Evolutionary conservation across 208 protist genomes (phyloP), one percentile per base, ranked within the genome.

Genomic region (Acanthamoeba lenticulata): DNA sequence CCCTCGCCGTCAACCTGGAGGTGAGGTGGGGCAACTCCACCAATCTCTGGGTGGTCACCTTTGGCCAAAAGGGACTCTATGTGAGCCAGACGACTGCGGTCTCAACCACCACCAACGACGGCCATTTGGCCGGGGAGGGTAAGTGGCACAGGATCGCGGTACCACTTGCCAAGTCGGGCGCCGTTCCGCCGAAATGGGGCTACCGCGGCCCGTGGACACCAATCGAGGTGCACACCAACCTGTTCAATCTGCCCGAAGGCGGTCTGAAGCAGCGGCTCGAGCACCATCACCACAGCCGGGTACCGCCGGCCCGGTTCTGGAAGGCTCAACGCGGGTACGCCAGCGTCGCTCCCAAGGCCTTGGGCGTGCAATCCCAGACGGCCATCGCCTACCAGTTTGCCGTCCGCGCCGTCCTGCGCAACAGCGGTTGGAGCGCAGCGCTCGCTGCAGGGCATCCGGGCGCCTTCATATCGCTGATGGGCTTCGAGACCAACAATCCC

Each of bases 371-470:
- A 34, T 69, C 60, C 60, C 60, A 69, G 60, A 69, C 60, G 6
- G 60, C 60, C 60, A 69, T 69, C 60, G 60, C 60, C 27, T 69
- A 69, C 27, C 60, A 69, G 21, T 69, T 69, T 34, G 60, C 60
- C 60, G 60, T 69, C 27, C 60, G 60, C 60, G 60, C 60, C 27
- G 60, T 69, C 29, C 60, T 69, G 60, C 60, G 60, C 29, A 21
- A 69, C 60, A 69, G 60, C 60, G 60, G 60, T 36, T 69, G 60
- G 60, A 69, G 60, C 60, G 60, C 60, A 69, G 60, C 60, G 27
- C 19, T 69, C 6, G 60, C 60, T 9, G 60, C 60, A 69, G 60
- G 60, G 60, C 60, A 69, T 69, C 60, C 60, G 19, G 60, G 60
- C 5, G 60, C 60, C 60, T 69, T 29, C 60, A 21, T 69, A 21